These are phyloP conservation scores for Populus deltoides DNA, from an alignment of 345 rosid species.

Conservation along the genomic window DNA sequence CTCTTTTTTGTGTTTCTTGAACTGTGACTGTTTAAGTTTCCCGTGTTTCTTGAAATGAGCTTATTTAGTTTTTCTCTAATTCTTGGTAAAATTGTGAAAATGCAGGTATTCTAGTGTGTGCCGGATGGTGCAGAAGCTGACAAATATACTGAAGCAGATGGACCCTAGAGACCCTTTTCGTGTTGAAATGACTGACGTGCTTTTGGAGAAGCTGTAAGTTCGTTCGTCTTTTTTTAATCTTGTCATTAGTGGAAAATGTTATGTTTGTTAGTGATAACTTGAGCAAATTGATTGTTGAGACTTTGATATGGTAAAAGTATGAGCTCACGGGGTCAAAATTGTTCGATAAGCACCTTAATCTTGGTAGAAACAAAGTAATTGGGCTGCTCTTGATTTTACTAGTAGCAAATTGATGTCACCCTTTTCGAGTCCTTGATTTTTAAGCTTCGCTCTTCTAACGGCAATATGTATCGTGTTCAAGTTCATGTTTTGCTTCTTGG, in stretches of 20 bases:
- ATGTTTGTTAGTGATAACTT: background rate
- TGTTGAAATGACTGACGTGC: slow-evolving; percentile 77
- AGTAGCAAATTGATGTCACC: background rate
- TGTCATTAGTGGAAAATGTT: background rate
- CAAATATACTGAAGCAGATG: slow-evolving; percentile 73
- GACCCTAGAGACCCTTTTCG: slow-evolving; percentile 75
- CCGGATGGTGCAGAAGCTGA: slow-evolving; percentile 85
- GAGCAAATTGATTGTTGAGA: background rate
- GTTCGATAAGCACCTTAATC: background rate
- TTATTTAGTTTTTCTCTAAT: background rate
- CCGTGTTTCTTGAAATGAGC: background rate
- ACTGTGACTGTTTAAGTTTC: background rate
- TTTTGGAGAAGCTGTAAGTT: slow-evolving; percentile 85
- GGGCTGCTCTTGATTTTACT: background rate
- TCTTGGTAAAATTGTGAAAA: background rate
- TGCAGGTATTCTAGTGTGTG: slow-evolving; percentile 68
- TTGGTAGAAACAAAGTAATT: background rate
- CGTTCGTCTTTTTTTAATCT: background rate
- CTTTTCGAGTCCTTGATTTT: background rate
- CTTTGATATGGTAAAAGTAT: background rate
- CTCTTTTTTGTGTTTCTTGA: background rate
- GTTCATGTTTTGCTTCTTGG: background rate
- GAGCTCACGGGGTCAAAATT: background rate
- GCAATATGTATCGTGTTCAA: background rate
- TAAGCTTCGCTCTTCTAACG: background rate